Percentiles rank a stretch among this genome's conserved stretches.
Evolutionary conservation across 306 rosid species (phyloP).

Genomic region (Chamaecrista fasciculata): DNA sequence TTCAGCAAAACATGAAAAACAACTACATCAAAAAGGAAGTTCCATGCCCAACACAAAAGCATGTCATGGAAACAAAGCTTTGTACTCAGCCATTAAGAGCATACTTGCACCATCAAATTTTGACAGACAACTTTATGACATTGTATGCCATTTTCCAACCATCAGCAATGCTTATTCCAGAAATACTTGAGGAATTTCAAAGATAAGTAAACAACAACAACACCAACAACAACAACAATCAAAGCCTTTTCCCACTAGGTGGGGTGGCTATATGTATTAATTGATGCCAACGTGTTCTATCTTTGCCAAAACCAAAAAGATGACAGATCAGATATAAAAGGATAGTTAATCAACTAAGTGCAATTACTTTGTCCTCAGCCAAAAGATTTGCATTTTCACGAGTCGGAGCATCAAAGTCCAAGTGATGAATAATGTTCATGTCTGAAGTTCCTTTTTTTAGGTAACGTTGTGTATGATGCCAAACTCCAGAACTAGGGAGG

Average conservation of each 20-base stretch:
- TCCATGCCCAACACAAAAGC: neutral
- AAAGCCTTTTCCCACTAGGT: too few relatives aligned
- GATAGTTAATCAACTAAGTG: too few relatives aligned
- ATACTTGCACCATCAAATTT: neutral
- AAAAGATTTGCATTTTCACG: neutral
- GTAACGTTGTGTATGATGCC: neutral
- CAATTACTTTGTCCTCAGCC: neutral
- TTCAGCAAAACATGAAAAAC: neutral
- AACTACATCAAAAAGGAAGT: neutral
- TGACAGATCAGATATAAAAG: conserved; percentile 8
- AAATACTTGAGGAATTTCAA: neutral
- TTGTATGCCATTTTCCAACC: neutral
- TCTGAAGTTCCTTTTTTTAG: neutral
- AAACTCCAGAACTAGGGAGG: neutral
- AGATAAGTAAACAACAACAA: conserved; percentile 18
- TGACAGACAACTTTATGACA: neutral
- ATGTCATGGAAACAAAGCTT: neutral
- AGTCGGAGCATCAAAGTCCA: neutral
- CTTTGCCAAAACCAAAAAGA: conserved; percentile 16
- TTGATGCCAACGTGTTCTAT: conserved; percentile 18
- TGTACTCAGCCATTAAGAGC: neutral
- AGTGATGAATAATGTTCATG: neutral
- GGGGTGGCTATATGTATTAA: neutral
- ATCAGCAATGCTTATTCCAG: neutral
- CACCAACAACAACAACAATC: conserved; percentile 13